phyloP scores from a whole-genome alignment of 768 basidiomycete species.

The Pulveroboletus ravenelii region DNA sequence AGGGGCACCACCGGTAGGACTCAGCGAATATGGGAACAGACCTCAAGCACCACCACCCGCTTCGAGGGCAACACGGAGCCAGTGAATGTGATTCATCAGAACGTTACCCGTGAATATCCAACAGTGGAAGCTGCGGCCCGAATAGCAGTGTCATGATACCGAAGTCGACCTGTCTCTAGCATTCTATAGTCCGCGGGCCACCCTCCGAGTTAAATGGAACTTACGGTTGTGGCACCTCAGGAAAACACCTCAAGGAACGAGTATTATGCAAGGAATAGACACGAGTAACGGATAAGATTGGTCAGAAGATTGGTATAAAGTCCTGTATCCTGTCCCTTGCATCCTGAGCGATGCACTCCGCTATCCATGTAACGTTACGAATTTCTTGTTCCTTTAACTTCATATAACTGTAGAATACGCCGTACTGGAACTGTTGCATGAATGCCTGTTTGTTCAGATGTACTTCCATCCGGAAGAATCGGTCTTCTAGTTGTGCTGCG shows the following conservation, averaged over 20 bases:
- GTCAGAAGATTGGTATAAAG: conserved; percentile 86
- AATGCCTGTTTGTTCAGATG: conserved; percentile 92
- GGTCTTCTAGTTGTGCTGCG: conserved; percentile 78
- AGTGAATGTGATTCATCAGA: conserved; percentile 5
- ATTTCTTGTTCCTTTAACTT: conserved; percentile 92
- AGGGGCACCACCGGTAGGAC: neutral
- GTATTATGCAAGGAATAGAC: conserved; percentile 9
- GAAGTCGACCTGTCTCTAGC: neutral
- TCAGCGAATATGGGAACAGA: conserved; percentile 2
- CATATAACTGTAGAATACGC: conserved; percentile 88
- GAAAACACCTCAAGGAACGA: neutral
- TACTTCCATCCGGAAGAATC: conserved; percentile 92
- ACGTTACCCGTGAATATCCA: neutral
- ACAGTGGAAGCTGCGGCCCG: neutral
- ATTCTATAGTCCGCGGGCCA: neutral
- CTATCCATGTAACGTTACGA: conserved; percentile 87
- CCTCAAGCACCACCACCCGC: conserved; percentile 2
- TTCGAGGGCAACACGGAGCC: neutral
- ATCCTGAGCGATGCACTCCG: conserved; percentile 97
- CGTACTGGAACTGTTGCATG: conserved; percentile 95
- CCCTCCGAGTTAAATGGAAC: neutral
- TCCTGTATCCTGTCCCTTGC: conserved; percentile 94
- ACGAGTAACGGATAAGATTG: neutral
- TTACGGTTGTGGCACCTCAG: neutral
- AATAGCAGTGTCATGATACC: conserved; percentile 4